phyloP scores from a whole-genome alignment of 2,329 filamentous ascomycete species.

The Trichoderma sp. region DNA sequence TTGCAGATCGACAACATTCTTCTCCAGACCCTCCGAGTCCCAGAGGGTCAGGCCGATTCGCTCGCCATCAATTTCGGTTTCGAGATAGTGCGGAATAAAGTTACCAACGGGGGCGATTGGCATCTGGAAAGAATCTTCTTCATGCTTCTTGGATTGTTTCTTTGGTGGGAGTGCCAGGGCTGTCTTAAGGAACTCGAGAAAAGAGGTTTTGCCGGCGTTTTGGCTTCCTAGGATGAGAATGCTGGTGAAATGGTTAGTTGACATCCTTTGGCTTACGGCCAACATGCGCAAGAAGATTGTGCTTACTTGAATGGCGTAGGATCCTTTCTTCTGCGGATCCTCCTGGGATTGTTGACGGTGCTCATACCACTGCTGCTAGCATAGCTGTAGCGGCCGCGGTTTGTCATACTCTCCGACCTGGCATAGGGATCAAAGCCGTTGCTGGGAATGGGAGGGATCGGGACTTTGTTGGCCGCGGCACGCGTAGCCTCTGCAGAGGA shows the following conservation, averaged over 20 bases:
- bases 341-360: slow-evolving; percentile 88
- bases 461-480: slow-evolving; percentile 47
- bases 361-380: slow-evolving; percentile 89
- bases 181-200: slow-evolving; percentile 91
- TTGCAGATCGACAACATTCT: slow-evolving; percentile 92
- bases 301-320: slow-evolving; percentile 98
- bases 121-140: slow-evolving; percentile 62
- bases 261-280: not conserved
- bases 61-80: slow-evolving; percentile 92
- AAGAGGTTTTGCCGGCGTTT: slow-evolving; percentile 91
- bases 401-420: slow-evolving; percentile 90
- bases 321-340: slow-evolving; percentile 92
- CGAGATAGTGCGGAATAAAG: slow-evolving; percentile 87
- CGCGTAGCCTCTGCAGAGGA: slow-evolving; percentile 56
- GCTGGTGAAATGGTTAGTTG: slow-evolving; percentile 50
- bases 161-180: slow-evolving; percentile 81
- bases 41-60: slow-evolving; percentile 90
- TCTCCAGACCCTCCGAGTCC: slow-evolving; percentile 95
- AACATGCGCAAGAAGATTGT: not conserved
- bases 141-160: slow-evolving; percentile 65
- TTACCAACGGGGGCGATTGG: slow-evolving; percentile 62
- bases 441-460: slow-evolving; percentile 63
- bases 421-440: slow-evolving; percentile 76
- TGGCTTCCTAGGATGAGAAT: slow-evolving; percentile 88
- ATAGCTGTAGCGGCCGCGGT: slow-evolving; percentile 95